These are phyloP conservation scores for Penicillium canariense DNA, from an alignment of 495 filamentous ascomycete species.

Conservation along the genomic window DNA sequence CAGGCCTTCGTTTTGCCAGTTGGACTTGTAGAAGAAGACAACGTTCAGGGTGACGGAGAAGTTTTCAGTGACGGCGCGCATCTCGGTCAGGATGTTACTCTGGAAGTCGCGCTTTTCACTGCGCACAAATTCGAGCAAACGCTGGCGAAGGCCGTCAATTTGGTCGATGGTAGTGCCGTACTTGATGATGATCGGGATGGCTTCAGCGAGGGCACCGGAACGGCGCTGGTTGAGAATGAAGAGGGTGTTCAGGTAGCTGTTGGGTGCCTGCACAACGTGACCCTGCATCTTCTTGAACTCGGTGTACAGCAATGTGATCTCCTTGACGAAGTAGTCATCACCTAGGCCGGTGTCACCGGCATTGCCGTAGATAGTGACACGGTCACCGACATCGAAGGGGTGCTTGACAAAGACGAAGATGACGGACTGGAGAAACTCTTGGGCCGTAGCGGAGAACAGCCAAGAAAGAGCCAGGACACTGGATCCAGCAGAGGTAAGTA, in stretches of 20 bases:
- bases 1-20: constrained; percentile 88
- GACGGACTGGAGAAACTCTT: constrained; percentile 88
- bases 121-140: constrained; percentile 82
- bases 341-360: constrained; percentile 72
- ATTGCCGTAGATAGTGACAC: constrained; percentile 89
- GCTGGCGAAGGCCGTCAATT: constrained; percentile 77
- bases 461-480: constrained; percentile 83
- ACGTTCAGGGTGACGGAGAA: constrained; percentile 84
- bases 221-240: constrained; percentile 95
- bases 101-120: constrained; percentile 92
- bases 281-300: constrained; percentile 99
- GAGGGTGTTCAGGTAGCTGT: constrained; percentile 86
- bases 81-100: constrained; percentile 83
- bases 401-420: constrained; percentile 98
- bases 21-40: constrained; percentile 97
- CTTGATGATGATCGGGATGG: constrained; percentile 77
- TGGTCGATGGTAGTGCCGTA: constrained; percentile 87
- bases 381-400: constrained; percentile 94
- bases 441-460: constrained; percentile 87
- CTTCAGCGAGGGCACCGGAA: constrained; percentile 85
- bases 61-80: constrained; percentile 63
- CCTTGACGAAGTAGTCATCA: constrained; percentile 94
- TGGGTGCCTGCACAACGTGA: constrained; percentile 92
- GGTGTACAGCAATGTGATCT: constrained; percentile 91
- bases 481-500: constrained; percentile 84